Evolutionary conservation across 1,284 basidiomycete species (phyloP).

Genomic region (Wallemia hederae): DNA sequence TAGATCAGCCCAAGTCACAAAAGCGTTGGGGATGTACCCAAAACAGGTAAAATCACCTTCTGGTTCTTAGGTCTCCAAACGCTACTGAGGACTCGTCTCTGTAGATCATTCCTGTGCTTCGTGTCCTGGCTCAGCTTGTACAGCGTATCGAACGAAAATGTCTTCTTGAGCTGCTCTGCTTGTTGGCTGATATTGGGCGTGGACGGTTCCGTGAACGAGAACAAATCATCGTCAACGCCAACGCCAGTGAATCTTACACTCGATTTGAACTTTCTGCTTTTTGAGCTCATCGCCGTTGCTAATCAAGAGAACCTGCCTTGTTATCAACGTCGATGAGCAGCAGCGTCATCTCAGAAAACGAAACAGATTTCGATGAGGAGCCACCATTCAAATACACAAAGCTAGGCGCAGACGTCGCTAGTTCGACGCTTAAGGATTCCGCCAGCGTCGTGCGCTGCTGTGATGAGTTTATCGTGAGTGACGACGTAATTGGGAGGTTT

Average conservation of each 20-base stretch:
- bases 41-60: neutral
- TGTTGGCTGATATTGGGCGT: neutral
- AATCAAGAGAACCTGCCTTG: no score
- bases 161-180: neutral
- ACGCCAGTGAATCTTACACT: neutral
- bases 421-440: neutral
- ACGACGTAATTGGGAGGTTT: no score
- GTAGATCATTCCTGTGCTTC: neutral
- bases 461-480: neutral
- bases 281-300: neutral
- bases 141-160: neutral
- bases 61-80: conserved; percentile 1
- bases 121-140: neutral
- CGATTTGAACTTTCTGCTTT: neutral
- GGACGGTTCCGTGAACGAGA: neutral
- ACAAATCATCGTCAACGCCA: neutral
- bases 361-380: neutral
- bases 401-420: neutral
- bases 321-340: no score
- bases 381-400: neutral
- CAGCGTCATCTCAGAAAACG: neutral
- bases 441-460: neutral
- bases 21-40: neutral
- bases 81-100: neutral
- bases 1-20: no score